Base-by-base conservation (phyloP, 2,329 filamentous ascomycete species). In the Hymenotorrendiella dingleyae region DNA sequence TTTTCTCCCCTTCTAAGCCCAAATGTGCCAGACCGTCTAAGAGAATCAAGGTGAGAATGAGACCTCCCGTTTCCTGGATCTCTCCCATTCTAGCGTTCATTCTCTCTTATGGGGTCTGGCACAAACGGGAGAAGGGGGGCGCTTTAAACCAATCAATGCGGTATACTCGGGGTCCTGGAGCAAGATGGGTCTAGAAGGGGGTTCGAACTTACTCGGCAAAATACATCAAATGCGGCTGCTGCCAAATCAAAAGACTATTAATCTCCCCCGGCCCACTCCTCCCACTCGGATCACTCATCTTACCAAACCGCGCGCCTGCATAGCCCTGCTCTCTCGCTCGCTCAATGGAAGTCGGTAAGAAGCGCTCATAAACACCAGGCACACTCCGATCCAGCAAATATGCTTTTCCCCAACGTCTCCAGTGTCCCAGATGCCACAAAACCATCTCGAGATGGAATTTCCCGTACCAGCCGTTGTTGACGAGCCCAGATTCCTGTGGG, bases 181-280 rank as follows among this genome's bases (percentile, higher is more conserved):
- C n/a, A n/a, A n/a, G n/a, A n/a, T n/a, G n/a, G n/a, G n/a, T n/a
- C n/a, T n/a, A n/a, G n/a, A n/a, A n/a, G n/a, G n/a, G n/a, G n/a
- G n/a, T n/a, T n/a, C n/a, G n/a, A n/a, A n/a, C n/a, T n/a, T n/a
- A 60, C 55, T 78, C 75, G 0, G 76, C 77, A 52, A 80, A 76
- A 54, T 75, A 76, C 66, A 80, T 73, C 0, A 72, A 67, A 54
- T 81, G 77, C 6, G 75, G 76, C 52, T 80, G 77, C 51, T 81
- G 77, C 77, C 77, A 81, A 43, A 80, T 73, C 3, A 82, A 62
- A 1, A 81, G 62, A 8, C 69, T 71, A 55, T 81, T 81, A 55
- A 80, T 80, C 48, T 76, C 72, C 2, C 78, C 77, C 1, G 77
- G 76, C 1, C 74, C 72, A 35, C 69, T 73, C 9, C 71, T 64